These are phyloP conservation scores for Cutaneotrichosporon spelunceum DNA, from an alignment of 1,284 basidiomycete species.

Conservation along the genomic window DNA sequence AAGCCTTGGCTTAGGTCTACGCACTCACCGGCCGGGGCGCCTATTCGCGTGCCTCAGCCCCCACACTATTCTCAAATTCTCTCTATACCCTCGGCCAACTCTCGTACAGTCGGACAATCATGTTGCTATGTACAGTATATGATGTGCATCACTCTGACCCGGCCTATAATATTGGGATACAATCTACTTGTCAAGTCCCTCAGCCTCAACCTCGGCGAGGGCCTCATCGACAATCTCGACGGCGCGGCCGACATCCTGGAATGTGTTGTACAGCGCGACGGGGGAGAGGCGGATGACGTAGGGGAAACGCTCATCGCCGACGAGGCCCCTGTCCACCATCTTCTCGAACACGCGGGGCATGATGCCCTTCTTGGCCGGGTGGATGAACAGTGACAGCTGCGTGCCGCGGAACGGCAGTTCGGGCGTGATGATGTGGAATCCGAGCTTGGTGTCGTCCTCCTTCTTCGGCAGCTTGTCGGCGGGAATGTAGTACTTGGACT, in stretches of 20 bases:
- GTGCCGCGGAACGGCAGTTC: slow-evolving; percentile 66
- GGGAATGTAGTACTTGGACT: slow-evolving; percentile 60
- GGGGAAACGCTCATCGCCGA: slow-evolving; percentile 84
- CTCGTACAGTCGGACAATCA: neutral
- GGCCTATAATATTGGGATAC: neutral
- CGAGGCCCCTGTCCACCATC: slow-evolving; percentile 67
- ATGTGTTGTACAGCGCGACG: slow-evolving; percentile 76
- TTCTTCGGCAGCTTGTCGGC: slow-evolving; percentile 28
- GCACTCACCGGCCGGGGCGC: neutral
- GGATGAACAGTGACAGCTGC: slow-evolving; percentile 78
- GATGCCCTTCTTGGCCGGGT: slow-evolving; percentile 57
- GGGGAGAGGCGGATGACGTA: slow-evolving; percentile 86
- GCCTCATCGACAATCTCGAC: slow-evolving; percentile 62
- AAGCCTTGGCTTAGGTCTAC: no score
- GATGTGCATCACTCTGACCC: neutral
- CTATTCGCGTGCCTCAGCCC: neutral
- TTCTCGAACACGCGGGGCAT: slow-evolving; percentile 69
- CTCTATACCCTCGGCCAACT: neutral
- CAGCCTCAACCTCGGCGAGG: slow-evolving; percentile 35
- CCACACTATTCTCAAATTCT: neutral
- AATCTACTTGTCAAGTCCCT: slow-evolving; percentile 5
- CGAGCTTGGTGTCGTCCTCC: slow-evolving; percentile 33
- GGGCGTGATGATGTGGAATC: slow-evolving; percentile 88
- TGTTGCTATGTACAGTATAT: slow-evolving; percentile 7
- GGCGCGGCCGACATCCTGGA: slow-evolving; percentile 69